Conservation (phyloP, 352 stramenopile species). For the Phytophthora ohioensis region DNA sequence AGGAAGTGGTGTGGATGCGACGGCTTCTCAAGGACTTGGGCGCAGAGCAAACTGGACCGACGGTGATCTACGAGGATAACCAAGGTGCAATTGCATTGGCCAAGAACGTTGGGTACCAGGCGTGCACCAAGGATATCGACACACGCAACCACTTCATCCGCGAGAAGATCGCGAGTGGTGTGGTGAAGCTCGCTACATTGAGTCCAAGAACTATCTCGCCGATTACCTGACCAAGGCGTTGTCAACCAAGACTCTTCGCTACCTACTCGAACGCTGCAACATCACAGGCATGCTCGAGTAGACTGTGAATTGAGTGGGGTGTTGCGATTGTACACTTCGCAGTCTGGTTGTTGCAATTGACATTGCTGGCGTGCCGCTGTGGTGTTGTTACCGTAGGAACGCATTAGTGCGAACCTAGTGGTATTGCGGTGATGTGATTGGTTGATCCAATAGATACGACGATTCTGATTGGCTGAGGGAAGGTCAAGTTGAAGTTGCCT, state of each 20-base stretch:
- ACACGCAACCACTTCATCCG: neutral
- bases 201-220: conserved; percentile 2
- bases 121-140: neutral
- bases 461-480: too few relatives aligned
- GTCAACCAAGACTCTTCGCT: neutral
- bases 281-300: neutral
- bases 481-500: too few relatives aligned
- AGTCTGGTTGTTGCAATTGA: neutral
- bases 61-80: neutral
- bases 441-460: too few relatives aligned
- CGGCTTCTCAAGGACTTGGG: too few relatives aligned
- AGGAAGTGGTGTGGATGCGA: too few relatives aligned
- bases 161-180: conserved; percentile 1
- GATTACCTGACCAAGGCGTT: neutral
- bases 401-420: too few relatives aligned
- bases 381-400: neutral
- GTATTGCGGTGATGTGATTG: too few relatives aligned
- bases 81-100: neutral
- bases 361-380: neutral
- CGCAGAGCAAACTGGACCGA: too few relatives aligned
- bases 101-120: neutral
- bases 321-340: conserved; percentile 1
- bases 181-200: neutral
- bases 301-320: conserved; percentile 9
- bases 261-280: conserved; percentile 5